phyloP scores from a whole-genome alignment of 371 early-diverging fungal genomes.

The Apophysomyces trapeziformis region DNA sequence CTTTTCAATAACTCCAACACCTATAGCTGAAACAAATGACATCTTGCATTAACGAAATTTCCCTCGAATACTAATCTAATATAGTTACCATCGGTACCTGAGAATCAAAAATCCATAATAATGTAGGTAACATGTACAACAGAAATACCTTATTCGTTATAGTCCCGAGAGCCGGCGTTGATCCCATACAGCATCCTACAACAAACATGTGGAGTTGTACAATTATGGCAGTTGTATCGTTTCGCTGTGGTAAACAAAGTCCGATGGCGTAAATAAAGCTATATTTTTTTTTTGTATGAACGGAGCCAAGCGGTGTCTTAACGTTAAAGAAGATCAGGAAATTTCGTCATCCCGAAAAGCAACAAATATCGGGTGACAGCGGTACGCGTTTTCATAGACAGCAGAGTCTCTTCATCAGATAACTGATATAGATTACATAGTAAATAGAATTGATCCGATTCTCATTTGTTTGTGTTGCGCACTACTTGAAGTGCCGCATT shows the following conservation, averaged over 20 bases:
- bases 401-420: neutral
- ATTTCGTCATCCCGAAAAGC: neutral
- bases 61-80: no score
- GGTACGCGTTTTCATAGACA: neutral
- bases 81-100: no score
- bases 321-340: neutral
- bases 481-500: neutral
- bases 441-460: no score
- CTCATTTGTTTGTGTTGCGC: neutral
- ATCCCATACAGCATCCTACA: neutral
- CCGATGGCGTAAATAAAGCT: neutral
- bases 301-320: slow-evolving; percentile 6
- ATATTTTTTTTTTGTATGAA: neutral
- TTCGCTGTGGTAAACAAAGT: neutral
- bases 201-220: slow-evolving; percentile 3
- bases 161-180: neutral
- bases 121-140: no score
- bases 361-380: neutral
- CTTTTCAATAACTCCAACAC: neutral
- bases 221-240: neutral
- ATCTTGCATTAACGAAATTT: no score
- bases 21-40: neutral
- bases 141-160: neutral
- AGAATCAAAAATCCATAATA: no score
- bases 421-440: neutral